Evolutionary conservation across 192 early-diverging fungal species (phyloP), one percentile per base, ranked within the genome.

Genomic region (Coemansia sp.): DNA sequence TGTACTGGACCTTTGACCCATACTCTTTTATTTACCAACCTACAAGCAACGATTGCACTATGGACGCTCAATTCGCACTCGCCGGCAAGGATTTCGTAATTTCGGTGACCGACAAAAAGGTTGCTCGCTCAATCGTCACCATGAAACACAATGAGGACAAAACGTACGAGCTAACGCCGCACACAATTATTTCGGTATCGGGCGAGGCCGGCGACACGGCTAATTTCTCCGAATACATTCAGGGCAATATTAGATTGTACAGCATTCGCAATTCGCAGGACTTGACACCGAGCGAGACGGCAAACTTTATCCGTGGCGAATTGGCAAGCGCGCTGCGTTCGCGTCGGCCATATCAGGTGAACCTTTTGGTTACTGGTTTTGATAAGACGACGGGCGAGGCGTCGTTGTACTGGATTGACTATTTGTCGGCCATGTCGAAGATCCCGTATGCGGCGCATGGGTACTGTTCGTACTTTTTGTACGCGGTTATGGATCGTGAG

Each of bases 141-240:
- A 90, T 96, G 89, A 98, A 98, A 81, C 77, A 85, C 62, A 88
- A 87, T 35, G 90, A 94, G 74, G 93, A 98, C 87, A 97, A 97
- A 85, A 89, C 91, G 26, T 87, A 91, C 54, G 82, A 84, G 18
- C 84, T 98, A 52, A 93, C 89, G 78, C 77, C 87, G 57, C 86
- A 94, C 65, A 90, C 88, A 4, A 61, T 95, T 11, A 85, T 98
- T 88, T 66, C 94, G 37, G 95, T 89, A 63, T 81, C 89, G 29
- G 96, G 96, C 59, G 95, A 94, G 78, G 82, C 91, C 4, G 94
- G 94, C 53, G 96, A 98, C 69, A 91, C 92, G 6, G 88, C 90
- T 23, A 88, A 94, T 64, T 98, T 97, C 84, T 88, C 93, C 29
- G 96, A 98, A 82, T 98, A 93, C 78, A 90, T 98, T 64, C 92